These are phyloP conservation scores for Fomitopsis betulina DNA, from an alignment of 1,284 basidiomycete species.

Conservation along the genomic window DNA sequence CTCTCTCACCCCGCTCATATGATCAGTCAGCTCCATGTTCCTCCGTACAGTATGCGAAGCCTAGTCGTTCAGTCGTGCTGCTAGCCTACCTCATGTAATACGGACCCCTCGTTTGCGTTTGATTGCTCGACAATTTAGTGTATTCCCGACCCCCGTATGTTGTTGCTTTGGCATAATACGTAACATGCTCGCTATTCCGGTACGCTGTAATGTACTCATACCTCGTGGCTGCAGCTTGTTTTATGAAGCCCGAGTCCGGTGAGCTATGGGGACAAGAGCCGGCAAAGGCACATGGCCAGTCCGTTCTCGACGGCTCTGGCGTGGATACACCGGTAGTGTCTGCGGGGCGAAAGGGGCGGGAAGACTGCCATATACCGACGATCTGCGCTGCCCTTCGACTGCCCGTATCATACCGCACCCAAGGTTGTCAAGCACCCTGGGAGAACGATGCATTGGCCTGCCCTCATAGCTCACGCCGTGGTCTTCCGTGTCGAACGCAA, in stretches of 20 bases:
- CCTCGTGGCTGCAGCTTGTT: neutral
- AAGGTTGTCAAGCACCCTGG: neutral
- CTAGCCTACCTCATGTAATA: neutral
- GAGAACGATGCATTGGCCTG: neutral
- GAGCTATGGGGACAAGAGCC: neutral
- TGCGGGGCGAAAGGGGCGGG: neutral
- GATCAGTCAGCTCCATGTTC: neutral
- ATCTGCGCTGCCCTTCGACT: neutral
- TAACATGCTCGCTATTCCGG: neutral
- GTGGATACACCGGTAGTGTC: too few relatives aligned
- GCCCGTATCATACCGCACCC: neutral
- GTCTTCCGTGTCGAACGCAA: neutral
- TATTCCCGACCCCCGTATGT: neutral
- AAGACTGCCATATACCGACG: neutral
- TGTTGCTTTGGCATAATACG: neutral
- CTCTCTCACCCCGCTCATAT: neutral
- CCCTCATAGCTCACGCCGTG: neutral
- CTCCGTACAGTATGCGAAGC: neutral
- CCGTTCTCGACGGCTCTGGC: too few relatives aligned
- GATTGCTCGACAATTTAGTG: neutral
- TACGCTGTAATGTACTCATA: neutral
- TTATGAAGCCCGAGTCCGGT: neutral
- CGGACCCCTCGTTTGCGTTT: neutral
- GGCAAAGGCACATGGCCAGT: too few relatives aligned
- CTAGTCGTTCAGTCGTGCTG: neutral